Base-by-base conservation (phyloP, 768 basidiomycete genomes). In the Inosperma sp. region DNA sequence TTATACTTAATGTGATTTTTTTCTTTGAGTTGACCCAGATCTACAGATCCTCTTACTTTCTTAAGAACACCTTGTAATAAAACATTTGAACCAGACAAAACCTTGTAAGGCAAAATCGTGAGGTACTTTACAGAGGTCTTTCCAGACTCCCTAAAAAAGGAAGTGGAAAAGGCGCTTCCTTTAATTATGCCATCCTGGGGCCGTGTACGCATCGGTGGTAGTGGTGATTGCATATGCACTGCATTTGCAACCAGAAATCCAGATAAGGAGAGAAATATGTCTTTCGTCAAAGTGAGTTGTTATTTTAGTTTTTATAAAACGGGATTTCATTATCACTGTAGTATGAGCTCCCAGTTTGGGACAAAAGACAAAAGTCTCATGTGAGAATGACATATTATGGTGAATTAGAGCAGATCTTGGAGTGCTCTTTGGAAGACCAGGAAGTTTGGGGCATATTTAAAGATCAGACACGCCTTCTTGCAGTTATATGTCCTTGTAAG, bases 241-340 rank as follows among this genome's bases (percentile, higher is more conserved):
- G 31, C 16, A 5, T 25, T 26, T 1, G 34, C 48, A 21, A 4
- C 5, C 3, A 16, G 9, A 17, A 42, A 22, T 13, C 13, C 39
- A 21, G 40, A 42, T 41, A 29, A 4, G 7, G 39, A 42, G 4
- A 25, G 39, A 9, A 26, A 41, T 42, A 42, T 42, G 36, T 49
- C 48, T 3, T 49, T 49, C 35, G 31, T 49, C 1, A 21, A 37
- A 3, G 48, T 41, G 13, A 17, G 47, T 47, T n/a, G 13, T 12
- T 8, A 45, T 30, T 2, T 29, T 45, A 14, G 12, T 23, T 45
- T 2, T 31, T 10, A n/a, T n/a, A n/a, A n/a, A n/a, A n/a, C n/a
- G n/a, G n/a, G n/a, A n/a, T n/a, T n/a, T n/a, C n/a, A n/a, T n/a
- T n/a, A n/a, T n/a, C n/a, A n/a, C n/a, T n/a, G n/a, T 36, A 37